Percentiles rank a stretch among this genome's conserved stretches.
Conservation (phyloP, 1,284 basidiomycete species). For the Boletus holoroseus region DNA sequence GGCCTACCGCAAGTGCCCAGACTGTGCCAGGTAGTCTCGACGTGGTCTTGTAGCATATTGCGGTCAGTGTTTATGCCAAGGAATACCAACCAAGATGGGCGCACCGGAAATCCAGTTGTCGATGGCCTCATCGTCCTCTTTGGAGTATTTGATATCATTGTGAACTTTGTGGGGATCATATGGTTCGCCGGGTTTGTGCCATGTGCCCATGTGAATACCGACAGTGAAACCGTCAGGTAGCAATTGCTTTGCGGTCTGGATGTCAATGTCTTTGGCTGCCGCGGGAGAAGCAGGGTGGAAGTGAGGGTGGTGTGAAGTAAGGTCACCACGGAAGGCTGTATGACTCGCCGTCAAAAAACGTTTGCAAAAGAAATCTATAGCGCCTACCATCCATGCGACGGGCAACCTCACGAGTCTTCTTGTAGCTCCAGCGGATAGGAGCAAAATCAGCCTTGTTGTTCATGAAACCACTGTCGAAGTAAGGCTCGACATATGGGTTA, state of each 20-base stretch:
- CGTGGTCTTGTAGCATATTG: conserved; percentile 42
- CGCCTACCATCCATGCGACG: conserved; percentile 60
- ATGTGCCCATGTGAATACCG: conserved; percentile 69
- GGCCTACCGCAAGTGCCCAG: conserved; percentile 41
- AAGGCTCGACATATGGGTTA: conserved; percentile 59
- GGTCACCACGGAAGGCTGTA: conserved; percentile 60
- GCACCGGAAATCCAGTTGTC: conserved; percentile 58
- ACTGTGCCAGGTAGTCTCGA: conserved; percentile 74
- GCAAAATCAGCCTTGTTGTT: conserved; percentile 71
- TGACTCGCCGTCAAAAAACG: conserved; percentile 1
- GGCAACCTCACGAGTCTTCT: conserved; percentile 68
- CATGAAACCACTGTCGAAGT: conserved; percentile 70
- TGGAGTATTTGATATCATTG: conserved; percentile 58
- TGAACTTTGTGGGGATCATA: conserved; percentile 56
- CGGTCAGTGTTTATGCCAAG: not conserved
- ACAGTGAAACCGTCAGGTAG: conserved; percentile 58
- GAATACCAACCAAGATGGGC: not conserved
- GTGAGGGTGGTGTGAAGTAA: conserved; percentile 66
- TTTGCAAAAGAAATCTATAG: not conserved
- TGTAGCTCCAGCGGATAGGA: conserved; percentile 72
- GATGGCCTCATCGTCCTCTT: conserved; percentile 64
- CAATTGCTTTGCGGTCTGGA: conserved; percentile 61
- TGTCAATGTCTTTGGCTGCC: conserved; percentile 56
- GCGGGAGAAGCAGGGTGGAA: conserved; percentile 67
- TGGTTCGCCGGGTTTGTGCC: conserved; percentile 53